These are phyloP conservation scores for Trichoderma aggressivum DNA, from an alignment of 2,329 filamentous ascomycete genomes.

Conservation along the genomic window DNA sequence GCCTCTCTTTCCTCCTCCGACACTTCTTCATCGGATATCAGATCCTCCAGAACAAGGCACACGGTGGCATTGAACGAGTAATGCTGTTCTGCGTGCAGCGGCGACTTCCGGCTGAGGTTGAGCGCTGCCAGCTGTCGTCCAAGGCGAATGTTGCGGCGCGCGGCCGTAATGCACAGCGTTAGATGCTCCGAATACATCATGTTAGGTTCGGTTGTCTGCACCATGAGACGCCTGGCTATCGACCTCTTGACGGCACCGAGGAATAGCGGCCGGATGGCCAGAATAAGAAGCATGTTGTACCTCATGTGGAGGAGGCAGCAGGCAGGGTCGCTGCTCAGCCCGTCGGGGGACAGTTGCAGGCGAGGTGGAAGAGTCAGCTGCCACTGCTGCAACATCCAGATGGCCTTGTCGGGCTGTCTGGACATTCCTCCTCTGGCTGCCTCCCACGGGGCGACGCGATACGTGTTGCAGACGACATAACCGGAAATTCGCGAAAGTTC, in stretches of 20 bases:
- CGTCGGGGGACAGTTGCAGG: slow-evolving; percentile 37
- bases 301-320: slow-evolving; percentile 47
- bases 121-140: slow-evolving; percentile 39
- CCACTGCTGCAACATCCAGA: slow-evolving; percentile 44
- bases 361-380: slow-evolving; percentile 34
- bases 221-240: slow-evolving; percentile 40
- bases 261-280: slow-evolving; percentile 47
- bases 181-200: slow-evolving; percentile 31
- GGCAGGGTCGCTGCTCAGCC: slow-evolving; percentile 40
- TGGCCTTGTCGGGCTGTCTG: slow-evolving; percentile 38
- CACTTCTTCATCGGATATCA: slow-evolving; percentile 33
- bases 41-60: slow-evolving; percentile 45
- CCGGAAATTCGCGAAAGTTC: slow-evolving; percentile 47
- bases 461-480: slow-evolving; percentile 47
- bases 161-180: slow-evolving; percentile 41
- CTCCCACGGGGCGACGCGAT: slow-evolving; percentile 37
- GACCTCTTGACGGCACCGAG: slow-evolving; percentile 46
- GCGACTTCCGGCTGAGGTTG: slow-evolving; percentile 35
- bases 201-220: slow-evolving; percentile 25
- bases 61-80: slow-evolving; percentile 50
- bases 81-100: slow-evolving; percentile 45
- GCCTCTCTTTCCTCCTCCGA: slow-evolving; percentile 25
- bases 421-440: slow-evolving; percentile 25
- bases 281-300: slow-evolving; percentile 49
- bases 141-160: slow-evolving; percentile 44